Base-by-base conservation (phyloP, 352 stramenopile species). In the Phytophthora colocasiae region DNA sequence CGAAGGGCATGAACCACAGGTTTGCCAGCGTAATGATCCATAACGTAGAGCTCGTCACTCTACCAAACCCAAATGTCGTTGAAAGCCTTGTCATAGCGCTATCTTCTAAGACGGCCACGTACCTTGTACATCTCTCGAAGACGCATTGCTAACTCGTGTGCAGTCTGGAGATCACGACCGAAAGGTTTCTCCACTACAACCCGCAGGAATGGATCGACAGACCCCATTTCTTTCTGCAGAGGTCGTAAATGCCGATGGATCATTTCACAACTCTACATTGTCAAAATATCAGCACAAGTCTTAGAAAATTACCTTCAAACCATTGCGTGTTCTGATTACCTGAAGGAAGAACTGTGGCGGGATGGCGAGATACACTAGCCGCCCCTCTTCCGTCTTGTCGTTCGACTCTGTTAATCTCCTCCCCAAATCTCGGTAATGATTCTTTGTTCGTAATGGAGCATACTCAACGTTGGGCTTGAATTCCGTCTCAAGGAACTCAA, bases 1-100 rank as follows among this genome's bases (percentile, higher is more conserved):
- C 71, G 44, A 26, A 94, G 73, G 0, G 77, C 80, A 15, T 83
- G 82, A 1, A 96, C 68, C n/a, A 74, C 82, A 2, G 58, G 54
- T 47, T 96, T 96, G 29, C 87, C 88, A n/a, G 91, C 79, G 59
- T 94, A 96, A 53, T 96, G 88, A 26, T 96, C 88, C 59, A 95
- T 92, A n/a, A 94, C 61, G n/a, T 88, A 87, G 27, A 95, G 68
- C 56, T 96, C 87, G 14, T 93, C 45, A 26, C 78, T 73, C 77
- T 89, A 19, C n/a, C 17, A 43, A 15, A 24, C 15, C 48, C 15
- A 12, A 22, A 8, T 24, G 41, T 56, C 2, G 45, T 48, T 45
- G 38, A n/a, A 14, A 44, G 27, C 3, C 15, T 27, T 49, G 31
- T 2, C 22, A 29, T 32, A 39, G 11, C 4, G 27, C 24, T 17